A percentile compares a stretch with the other conserved stretches of the same genome.
These are phyloP conservation scores for Penicillium fuscoglaucum DNA, from an alignment of 2,329 filamentous ascomycete species.

Conservation along the genomic window DNA sequence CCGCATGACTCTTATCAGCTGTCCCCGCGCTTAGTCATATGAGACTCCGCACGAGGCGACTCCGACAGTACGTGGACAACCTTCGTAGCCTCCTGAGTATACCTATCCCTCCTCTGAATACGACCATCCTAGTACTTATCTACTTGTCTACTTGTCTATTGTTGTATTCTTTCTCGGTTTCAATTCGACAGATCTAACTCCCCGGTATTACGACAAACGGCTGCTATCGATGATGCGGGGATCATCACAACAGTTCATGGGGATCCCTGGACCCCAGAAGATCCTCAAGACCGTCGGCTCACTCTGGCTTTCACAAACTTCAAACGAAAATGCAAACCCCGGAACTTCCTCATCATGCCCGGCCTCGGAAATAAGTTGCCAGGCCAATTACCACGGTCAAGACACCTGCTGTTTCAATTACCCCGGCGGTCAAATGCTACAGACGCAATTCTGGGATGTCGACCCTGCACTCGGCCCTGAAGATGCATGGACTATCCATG, in stretches of 20 bases:
- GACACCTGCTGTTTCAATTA: conserved; percentile 74
- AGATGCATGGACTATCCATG: conserved; percentile 74
- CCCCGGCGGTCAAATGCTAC: conserved; percentile 68
- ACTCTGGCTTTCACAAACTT: conserved; percentile 30
- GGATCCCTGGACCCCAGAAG: conserved; percentile 38
- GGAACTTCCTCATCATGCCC: conserved; percentile 32
- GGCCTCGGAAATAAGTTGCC: conserved; percentile 57
- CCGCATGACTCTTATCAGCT: not conserved
- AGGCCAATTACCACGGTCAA: conserved; percentile 59
- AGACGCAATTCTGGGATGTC: conserved; percentile 78
- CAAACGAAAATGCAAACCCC: conserved; percentile 8
- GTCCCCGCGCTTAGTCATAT: conserved; percentile 10
- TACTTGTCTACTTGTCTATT: not conserved
- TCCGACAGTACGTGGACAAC: not conserved
- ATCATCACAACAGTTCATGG: conserved; percentile 22
- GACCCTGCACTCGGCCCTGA: conserved; percentile 63
- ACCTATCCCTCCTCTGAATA: not conserved
- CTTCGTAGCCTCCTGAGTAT: not conserved
- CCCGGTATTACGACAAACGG: not conserved
- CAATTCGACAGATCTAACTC: not conserved
- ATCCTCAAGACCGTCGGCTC: conserved; percentile 37
- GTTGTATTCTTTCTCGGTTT: not conserved
- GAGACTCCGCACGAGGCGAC: conserved; percentile 7
- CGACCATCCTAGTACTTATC: not conserved
- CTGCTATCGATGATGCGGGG: conserved; percentile 19